phyloP scores from a whole-genome alignment of 2,329 filamentous ascomycete genomes.

The Alternaria sp. region DNA sequence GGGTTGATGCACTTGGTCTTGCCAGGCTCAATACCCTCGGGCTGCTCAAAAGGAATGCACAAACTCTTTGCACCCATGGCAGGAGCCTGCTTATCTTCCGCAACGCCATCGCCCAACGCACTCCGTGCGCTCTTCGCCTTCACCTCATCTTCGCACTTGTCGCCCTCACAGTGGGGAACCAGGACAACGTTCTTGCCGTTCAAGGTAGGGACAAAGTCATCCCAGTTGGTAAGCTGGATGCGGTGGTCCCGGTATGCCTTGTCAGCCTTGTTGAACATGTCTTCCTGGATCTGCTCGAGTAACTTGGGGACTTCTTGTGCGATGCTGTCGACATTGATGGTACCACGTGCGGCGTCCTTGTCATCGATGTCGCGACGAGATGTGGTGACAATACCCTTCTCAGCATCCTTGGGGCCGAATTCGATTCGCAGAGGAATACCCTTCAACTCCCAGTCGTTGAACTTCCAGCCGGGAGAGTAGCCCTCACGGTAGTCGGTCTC shows the following conservation, averaged over 20 bases:
- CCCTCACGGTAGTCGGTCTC: conserved; percentile 86
- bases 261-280: conserved; percentile 80
- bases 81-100: conserved; percentile 75
- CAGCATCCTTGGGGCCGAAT: conserved; percentile 93
- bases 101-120: conserved; percentile 70
- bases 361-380: conserved; percentile 85
- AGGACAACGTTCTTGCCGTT: conserved; percentile 92
- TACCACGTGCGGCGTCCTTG: conserved; percentile 66
- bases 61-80: conserved; percentile 79
- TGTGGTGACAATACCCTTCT: conserved; percentile 81
- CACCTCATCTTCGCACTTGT: conserved; percentile 89
- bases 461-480: conserved; percentile 94
- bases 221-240: conserved; percentile 81
- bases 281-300: conserved; percentile 86
- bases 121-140: conserved; percentile 88
- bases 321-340: conserved; percentile 77
- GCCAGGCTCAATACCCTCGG: conserved; percentile 75
- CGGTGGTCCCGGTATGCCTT: conserved; percentile 80
- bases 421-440: conserved; percentile 93
- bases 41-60: conserved; percentile 86
- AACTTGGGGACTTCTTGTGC: conserved; percentile 76
- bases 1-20: conserved; percentile 93
- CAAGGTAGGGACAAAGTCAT: conserved; percentile 86
- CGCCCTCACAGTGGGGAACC: conserved; percentile 85
- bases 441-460: conserved; percentile 98